Percentiles rank a stretch among this genome's conserved stretches.
phyloP scores from a whole-genome alignment of 2,329 filamentous ascomycete genomes.

The Colletotrichum tabaci region DNA sequence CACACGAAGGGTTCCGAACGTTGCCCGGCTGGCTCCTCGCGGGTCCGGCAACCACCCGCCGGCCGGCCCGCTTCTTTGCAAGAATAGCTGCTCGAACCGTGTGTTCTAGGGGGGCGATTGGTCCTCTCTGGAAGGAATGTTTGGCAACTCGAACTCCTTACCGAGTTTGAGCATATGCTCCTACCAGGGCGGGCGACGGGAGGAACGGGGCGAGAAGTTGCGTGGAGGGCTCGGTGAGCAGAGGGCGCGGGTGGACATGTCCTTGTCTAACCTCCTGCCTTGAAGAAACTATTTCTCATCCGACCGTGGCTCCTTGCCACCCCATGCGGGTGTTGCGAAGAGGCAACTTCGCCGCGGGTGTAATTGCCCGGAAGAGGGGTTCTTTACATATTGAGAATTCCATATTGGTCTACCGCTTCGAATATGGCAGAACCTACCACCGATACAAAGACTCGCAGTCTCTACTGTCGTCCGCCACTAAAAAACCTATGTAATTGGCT shows the following conservation, averaged over 20 bases:
- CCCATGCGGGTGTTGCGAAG: not conserved
- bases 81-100: not conserved
- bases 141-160: not conserved
- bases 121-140: not conserved
- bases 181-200: not conserved
- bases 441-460: slow-evolving; percentile 42
- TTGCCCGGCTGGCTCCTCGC: not conserved
- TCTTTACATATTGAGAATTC: slow-evolving; percentile 41
- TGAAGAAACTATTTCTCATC: not conserved
- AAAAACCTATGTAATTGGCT: not conserved
- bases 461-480: no score
- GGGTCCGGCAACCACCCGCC: not conserved
- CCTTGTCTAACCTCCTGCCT: not conserved
- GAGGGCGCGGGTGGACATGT: not conserved
- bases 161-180: not conserved
- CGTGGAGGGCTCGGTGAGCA: not conserved
- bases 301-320: not conserved
- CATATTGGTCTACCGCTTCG: slow-evolving; percentile 38
- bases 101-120: no score
- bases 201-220: no score
- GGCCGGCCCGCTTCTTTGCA: not conserved
- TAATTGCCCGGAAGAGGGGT: not conserved
- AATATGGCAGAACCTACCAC: slow-evolving; percentile 34
- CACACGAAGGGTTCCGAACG: not conserved
- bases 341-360: not conserved